Percentiles rank a stretch among this genome's conserved stretches.
phyloP scores from a whole-genome alignment of 2,329 filamentous ascomycete genomes.

The Geosmithia morbida region DNA sequence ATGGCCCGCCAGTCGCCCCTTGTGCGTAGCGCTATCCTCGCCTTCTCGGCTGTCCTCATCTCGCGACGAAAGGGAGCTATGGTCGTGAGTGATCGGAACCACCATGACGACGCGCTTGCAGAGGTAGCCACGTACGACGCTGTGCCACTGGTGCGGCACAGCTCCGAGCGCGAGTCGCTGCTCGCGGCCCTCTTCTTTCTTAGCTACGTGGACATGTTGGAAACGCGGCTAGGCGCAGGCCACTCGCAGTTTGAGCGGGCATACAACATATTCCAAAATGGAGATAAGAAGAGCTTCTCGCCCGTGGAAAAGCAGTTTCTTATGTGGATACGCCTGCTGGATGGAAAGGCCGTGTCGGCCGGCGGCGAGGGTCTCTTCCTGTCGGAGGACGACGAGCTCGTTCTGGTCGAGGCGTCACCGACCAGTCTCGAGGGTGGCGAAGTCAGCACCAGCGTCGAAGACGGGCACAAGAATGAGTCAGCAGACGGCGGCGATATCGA shows the following conservation, averaged over 20 bases:
- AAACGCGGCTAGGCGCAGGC: constrained; percentile 25
- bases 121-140: constrained; percentile 15
- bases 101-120: constrained; percentile 20
- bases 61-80: constrained; percentile 17
- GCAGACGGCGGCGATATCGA: constrained; percentile 22
- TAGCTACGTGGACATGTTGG: constrained; percentile 35
- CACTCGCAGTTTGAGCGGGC: constrained; percentile 34
- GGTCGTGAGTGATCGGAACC: constrained; percentile 15
- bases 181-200: constrained; percentile 38
- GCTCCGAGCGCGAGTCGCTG: constrained; percentile 21
- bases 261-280: constrained; percentile 28
- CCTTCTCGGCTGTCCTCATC: constrained; percentile 31
- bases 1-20: constrained; percentile 31
- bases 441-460: constrained; percentile 4
- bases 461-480: constrained; percentile 7
- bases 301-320: constrained; percentile 30
- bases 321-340: constrained; percentile 39
- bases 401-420: constrained; percentile 27
- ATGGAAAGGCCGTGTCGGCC: constrained; percentile 38
- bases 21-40: constrained; percentile 31
- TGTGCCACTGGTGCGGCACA: constrained; percentile 12
- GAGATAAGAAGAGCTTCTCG: constrained; percentile 19
- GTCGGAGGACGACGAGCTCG: constrained; percentile 27
- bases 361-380: constrained; percentile 41
- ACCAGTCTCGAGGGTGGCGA: constrained; percentile 17